These are phyloP conservation scores for Zymoseptoria brevis DNA, from an alignment of 2,329 filamentous ascomycete genomes.

Conservation along the genomic window DNA sequence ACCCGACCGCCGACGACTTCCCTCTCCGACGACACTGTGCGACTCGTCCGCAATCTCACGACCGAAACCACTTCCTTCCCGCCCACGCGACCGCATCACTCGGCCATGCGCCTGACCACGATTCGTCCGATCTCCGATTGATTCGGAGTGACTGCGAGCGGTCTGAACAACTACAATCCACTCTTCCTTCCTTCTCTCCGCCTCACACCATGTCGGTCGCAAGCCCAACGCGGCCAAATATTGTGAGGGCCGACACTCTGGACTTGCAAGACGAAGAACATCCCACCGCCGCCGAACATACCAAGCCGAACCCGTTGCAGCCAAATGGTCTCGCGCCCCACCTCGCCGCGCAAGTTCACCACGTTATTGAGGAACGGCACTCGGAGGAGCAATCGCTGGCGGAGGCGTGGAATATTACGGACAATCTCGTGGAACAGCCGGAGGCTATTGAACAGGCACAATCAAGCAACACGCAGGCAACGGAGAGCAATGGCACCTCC, in stretches of 20 bases:
- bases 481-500: slow-evolving; percentile 30
- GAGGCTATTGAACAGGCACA: slow-evolving; percentile 47
- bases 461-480: slow-evolving; percentile 37
- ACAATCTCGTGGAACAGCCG: slow-evolving; percentile 33
- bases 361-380: slow-evolving; percentile 64
- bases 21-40: neutral
- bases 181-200: neutral
- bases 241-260: slow-evolving; percentile 64
- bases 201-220: neutral
- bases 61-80: neutral
- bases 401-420: slow-evolving; percentile 41
- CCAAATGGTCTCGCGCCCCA: slow-evolving; percentile 61
- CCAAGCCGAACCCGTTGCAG: slow-evolving; percentile 44
- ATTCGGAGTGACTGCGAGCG: neutral
- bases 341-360: slow-evolving; percentile 75
- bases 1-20: neutral
- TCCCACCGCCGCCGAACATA: slow-evolving; percentile 77
- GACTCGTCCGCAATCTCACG: neutral
- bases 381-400: slow-evolving; percentile 64
- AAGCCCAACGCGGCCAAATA: slow-evolving; percentile 18
- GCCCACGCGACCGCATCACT: neutral
- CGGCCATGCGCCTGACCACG: neutral
- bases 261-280: slow-evolving; percentile 80
- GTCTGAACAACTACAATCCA: neutral
- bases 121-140: neutral